Evolutionary conservation across 2,329 filamentous ascomycete species (phyloP).

Genomic region (Zymoseptoria brevis): DNA sequence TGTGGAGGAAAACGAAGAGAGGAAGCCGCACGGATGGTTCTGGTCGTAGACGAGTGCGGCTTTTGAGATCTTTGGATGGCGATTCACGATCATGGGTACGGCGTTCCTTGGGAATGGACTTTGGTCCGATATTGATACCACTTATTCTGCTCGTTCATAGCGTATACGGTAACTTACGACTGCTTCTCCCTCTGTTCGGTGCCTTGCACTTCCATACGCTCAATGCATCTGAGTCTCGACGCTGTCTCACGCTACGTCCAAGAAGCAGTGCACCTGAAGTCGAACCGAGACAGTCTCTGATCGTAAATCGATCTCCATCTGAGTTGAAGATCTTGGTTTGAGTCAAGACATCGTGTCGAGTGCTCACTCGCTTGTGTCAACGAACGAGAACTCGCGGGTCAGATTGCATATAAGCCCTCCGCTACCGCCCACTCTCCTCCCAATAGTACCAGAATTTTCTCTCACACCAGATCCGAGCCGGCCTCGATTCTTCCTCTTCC

Average conservation of each 20-base stretch:
- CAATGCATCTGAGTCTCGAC: too few relatives aligned
- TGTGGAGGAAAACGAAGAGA: constrained; percentile 10
- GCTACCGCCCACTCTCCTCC: not conserved
- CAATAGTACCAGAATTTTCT: not conserved
- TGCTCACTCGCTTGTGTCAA: not conserved
- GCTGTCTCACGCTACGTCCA: too few relatives aligned
- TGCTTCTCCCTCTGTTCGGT: too few relatives aligned
- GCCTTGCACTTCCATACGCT: too few relatives aligned
- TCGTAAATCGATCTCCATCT: too few relatives aligned
- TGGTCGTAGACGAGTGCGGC: constrained; percentile 25
- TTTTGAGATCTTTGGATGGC: not conserved
- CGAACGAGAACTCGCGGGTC: too few relatives aligned
- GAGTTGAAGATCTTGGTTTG: too few relatives aligned
- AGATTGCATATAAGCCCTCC: not conserved
- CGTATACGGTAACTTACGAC: not conserved
- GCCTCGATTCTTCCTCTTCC: not conserved
- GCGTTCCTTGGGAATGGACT: not conserved
- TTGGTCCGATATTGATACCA: not conserved
- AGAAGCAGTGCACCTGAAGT: too few relatives aligned
- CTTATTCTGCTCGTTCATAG: not conserved
- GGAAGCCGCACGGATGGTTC: constrained; percentile 25
- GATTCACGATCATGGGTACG: not conserved
- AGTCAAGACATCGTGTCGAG: not conserved
- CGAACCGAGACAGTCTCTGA: too few relatives aligned
- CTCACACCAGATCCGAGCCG: not conserved